These are phyloP conservation scores for Quercus lobata DNA, from an alignment of 331 rosid genomes.

Conservation along the genomic window DNA sequence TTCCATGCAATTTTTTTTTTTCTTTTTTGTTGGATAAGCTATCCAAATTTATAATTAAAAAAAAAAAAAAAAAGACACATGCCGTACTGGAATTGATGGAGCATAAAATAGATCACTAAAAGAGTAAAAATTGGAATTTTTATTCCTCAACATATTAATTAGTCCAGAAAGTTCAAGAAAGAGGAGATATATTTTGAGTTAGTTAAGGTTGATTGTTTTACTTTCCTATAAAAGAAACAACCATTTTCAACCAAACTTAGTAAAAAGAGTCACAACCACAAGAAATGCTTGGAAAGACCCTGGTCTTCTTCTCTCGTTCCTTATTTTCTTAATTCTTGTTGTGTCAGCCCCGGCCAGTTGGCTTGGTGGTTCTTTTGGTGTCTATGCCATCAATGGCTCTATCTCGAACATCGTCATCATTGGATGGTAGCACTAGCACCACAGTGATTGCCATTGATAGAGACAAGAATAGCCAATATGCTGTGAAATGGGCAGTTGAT, in stretches of 20 bases:
- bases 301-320: background rate
- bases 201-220: slow-evolving; percentile 2
- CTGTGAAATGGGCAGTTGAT: slow-evolving; percentile 87
- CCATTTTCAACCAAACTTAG: slow-evolving; percentile 7
- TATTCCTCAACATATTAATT: background rate
- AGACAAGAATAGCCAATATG: slow-evolving; percentile 55
- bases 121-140: too few relatives aligned
- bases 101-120: too few relatives aligned
- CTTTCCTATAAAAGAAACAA: background rate
- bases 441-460: slow-evolving; percentile 55
- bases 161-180: background rate
- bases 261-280: background rate
- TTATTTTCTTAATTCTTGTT: background rate
- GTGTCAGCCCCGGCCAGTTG: background rate
- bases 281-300: background rate
- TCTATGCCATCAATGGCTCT: slow-evolving; percentile 2
- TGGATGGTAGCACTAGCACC: background rate
- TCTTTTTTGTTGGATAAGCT: too few relatives aligned
- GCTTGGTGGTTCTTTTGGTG: background rate
- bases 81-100: too few relatives aligned
- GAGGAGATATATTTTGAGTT: background rate
- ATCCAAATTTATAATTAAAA: too few relatives aligned
- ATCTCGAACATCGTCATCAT: background rate
- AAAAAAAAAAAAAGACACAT: too few relatives aligned
- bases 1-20: too few relatives aligned